These are phyloP conservation scores for Cenchrus fungigraminus DNA, from an alignment of 176 grass and related monocot genomes.

Conservation along the genomic window DNA sequence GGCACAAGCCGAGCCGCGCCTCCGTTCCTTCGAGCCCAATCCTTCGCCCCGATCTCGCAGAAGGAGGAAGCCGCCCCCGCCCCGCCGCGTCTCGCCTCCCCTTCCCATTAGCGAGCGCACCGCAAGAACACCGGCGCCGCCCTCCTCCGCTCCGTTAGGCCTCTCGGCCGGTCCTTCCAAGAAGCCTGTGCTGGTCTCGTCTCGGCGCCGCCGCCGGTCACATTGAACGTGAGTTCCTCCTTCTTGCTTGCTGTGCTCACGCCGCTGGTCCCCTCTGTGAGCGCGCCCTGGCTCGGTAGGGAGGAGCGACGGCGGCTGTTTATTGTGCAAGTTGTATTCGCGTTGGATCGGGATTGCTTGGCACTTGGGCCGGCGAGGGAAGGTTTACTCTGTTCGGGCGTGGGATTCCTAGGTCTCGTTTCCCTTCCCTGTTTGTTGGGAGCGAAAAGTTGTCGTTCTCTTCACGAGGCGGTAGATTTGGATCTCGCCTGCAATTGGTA, in stretches of 20 bases:
- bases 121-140: not conserved
- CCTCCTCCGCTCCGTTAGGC: not conserved
- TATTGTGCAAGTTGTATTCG: not conserved
- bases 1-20: not conserved
- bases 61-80: constrained; percentile 6
- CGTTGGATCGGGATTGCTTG: constrained; percentile 1
- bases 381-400: not conserved
- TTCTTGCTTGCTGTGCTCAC: not conserved
- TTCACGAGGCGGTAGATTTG: not conserved
- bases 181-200: not conserved
- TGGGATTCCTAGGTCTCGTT: not conserved
- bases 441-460: not conserved
- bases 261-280: not conserved
- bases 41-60: not conserved
- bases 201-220: not conserved
- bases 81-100: not conserved
- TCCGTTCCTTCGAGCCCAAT: not conserved
- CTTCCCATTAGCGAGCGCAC: not conserved
- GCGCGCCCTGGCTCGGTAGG: not conserved
- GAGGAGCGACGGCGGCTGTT: no score
- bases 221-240: constrained; percentile 27
- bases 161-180: not conserved
- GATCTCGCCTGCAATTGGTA: not conserved
- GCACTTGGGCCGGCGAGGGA: no score
- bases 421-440: not conserved